phyloP scores from a whole-genome alignment of 495 filamentous ascomycete species.

The Rhypophila decipiens region DNA sequence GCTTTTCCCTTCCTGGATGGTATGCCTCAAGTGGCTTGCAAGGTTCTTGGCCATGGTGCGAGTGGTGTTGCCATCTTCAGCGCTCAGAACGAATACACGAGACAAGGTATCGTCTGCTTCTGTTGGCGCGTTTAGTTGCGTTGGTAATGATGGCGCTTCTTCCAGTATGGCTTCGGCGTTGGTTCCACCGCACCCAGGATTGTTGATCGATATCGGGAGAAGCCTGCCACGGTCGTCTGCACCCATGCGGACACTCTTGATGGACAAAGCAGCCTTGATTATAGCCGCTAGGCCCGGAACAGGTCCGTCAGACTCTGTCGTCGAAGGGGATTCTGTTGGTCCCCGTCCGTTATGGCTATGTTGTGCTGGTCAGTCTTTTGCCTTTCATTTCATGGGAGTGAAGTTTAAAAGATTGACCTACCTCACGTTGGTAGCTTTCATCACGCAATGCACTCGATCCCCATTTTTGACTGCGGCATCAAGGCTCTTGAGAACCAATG shows the following conservation, averaged over 20 bases:
- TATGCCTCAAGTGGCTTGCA: slow-evolving; percentile 2
- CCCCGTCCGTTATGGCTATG: too few species aligned
- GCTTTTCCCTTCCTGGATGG: neutral
- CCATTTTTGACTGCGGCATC: too few species aligned
- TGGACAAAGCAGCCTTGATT: slow-evolving; percentile 40
- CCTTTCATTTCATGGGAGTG: too few species aligned
- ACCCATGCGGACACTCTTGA: slow-evolving; percentile 33
- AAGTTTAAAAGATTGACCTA: too few species aligned
- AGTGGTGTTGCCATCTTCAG: slow-evolving; percentile 6
- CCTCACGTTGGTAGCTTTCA: too few species aligned
- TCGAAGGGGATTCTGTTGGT: too few species aligned
- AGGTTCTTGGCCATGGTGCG: slow-evolving; percentile 6
- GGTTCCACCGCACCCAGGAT: slow-evolving; percentile 43
- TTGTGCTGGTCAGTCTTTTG: too few species aligned
- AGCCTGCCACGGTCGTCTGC: slow-evolving; percentile 19
- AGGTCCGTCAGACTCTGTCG: too few species aligned
- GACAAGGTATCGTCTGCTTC: neutral
- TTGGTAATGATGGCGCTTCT: slow-evolving; percentile 2
- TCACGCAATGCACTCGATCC: too few species aligned
- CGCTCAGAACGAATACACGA: slow-evolving; percentile 11
- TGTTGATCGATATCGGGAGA: slow-evolving; percentile 34
- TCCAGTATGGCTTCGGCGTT: slow-evolving; percentile 44
- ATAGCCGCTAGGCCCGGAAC: slow-evolving; percentile 35
- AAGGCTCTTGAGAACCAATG: too few species aligned
- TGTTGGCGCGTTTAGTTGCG: neutral